Percentiles rank a stretch among this genome's conserved stretches.
Conservation (phyloP, 805 yeast genomes). For the Zygotorulaspora florentina region DNA sequence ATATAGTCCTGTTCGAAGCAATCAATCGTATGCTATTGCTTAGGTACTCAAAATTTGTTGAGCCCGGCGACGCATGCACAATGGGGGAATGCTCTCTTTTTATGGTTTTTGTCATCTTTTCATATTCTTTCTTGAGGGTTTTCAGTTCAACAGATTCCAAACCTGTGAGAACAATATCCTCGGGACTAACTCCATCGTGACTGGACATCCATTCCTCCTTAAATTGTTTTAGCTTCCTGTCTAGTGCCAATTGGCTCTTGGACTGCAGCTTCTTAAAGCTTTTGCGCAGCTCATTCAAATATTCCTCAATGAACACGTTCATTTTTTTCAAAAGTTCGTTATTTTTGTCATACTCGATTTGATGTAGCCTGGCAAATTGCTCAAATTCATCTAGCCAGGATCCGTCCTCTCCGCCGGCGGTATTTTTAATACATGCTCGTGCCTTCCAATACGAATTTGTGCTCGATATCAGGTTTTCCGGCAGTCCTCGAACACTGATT, state of each 20-base stretch:
- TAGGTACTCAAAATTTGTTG: constrained; percentile 21
- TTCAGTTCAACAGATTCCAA: not conserved
- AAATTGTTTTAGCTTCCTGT: constrained; percentile 11
- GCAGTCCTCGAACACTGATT: constrained; percentile 9
- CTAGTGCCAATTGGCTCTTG: constrained; percentile 9
- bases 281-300: constrained; percentile 8
- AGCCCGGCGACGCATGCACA: constrained; percentile 22
- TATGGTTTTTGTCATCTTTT: constrained; percentile 12
- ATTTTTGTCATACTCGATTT: constrained; percentile 3
- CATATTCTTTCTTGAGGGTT: constrained; percentile 10
- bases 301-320: constrained; percentile 7
- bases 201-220: constrained; percentile 8
- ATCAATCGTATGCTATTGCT: constrained; percentile 20
- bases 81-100: constrained; percentile 24
- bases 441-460: constrained; percentile 10
- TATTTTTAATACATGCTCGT: constrained; percentile 4
- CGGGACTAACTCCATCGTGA: not conserved
- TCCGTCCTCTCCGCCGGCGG: not conserved
- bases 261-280: constrained; percentile 7
- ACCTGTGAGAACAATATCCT: not conserved
- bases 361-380: constrained; percentile 17
- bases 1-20: constrained; percentile 27
- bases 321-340: not conserved
- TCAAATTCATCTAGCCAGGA: constrained; percentile 22
- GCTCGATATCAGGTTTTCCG: constrained; percentile 3